Base-by-base conservation (phyloP, 1,139 yeast species). In the Candida buenavistaensis region DNA sequence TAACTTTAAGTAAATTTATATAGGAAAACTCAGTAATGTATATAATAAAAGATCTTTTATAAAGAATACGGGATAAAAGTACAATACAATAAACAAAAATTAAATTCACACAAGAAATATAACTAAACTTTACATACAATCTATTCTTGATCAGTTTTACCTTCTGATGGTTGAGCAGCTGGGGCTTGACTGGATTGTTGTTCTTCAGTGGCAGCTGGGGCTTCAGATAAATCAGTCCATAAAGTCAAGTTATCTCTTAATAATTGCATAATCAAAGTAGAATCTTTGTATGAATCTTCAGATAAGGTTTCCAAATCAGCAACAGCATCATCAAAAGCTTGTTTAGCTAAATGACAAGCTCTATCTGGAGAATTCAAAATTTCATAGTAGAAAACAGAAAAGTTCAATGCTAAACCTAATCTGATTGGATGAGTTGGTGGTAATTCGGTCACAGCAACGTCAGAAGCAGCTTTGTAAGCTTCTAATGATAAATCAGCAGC, bases 341-440 rank as follows among this genome's bases (percentile, higher is more conserved):
- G 96, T 69, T 92, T 92, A 54, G 98, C 98, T 68, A 92, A 78
- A 63, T 89, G 96, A 64, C 98, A 92, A 51, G 98, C 98, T 65
- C 95, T 88, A 67, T 89, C 97, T 54, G 97, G 97, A 43, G 97
- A 88, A 69, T 89, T 89, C 69, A 90, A 84, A 59, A 92, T 92
- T 75, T 92, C 98, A 63, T 92, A 92, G 78, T 92, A 92, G 74
- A 92, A 92, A 46, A 92, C 98, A 36, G 97, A 88, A 75, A 92
- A 92, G 73, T 92, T 92, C 66, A 92, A 82, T 45, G 98, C 98
- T 66, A 92, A 80, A 54, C 98, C 98, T 62, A 92, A 79, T 71
- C 98, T 84, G 66, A 92, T 90, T 64, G 97, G 98, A 66, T 92
- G 98, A 48, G 98, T 92, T 64, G 98, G 97, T 42, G 97, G 95